phyloP scores from a whole-genome alignment of 352 stramenopile species.

The Phytophthora parvispora region DNA sequence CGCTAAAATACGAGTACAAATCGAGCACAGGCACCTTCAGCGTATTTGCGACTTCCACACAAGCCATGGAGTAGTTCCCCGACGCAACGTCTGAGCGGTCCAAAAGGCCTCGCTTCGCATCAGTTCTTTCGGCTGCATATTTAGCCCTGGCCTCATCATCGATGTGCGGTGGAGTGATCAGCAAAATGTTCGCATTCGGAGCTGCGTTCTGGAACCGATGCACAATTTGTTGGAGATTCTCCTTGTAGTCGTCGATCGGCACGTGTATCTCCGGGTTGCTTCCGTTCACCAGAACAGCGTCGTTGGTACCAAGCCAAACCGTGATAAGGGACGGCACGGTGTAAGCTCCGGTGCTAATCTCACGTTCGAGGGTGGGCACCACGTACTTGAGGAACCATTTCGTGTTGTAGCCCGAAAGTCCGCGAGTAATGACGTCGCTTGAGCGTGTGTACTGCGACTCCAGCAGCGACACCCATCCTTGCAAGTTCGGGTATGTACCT shows the following conservation, averaged over 20 bases:
- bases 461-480: background rate
- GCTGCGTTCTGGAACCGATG: background rate
- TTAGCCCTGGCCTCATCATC: background rate
- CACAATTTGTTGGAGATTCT: background rate
- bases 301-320: background rate
- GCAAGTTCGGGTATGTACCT: background rate
- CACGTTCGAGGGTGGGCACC: background rate
- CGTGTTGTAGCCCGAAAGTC: background rate
- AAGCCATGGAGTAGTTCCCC: slow-evolving; percentile 34
- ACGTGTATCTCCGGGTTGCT: background rate
- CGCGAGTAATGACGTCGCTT: background rate
- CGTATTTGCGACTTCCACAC: slow-evolving; percentile 29
- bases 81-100: slow-evolving; percentile 1
- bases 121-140: background rate
- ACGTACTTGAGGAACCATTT: slow-evolving; percentile 1
- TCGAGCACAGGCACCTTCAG: slow-evolving; percentile 13
- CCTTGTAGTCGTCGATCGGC: background rate
- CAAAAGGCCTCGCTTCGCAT: background rate
- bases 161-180: background rate
- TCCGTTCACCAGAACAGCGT: background rate
- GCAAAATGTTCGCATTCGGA: background rate
- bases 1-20: background rate
- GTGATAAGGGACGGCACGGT: background rate
- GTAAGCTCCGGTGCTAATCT: background rate
- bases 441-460: background rate